Evolutionary conservation across 2,329 filamentous ascomycete genomes (phyloP), one percentile per base, ranked within the genome.

Genomic region (Clonostachys byssicola): DNA sequence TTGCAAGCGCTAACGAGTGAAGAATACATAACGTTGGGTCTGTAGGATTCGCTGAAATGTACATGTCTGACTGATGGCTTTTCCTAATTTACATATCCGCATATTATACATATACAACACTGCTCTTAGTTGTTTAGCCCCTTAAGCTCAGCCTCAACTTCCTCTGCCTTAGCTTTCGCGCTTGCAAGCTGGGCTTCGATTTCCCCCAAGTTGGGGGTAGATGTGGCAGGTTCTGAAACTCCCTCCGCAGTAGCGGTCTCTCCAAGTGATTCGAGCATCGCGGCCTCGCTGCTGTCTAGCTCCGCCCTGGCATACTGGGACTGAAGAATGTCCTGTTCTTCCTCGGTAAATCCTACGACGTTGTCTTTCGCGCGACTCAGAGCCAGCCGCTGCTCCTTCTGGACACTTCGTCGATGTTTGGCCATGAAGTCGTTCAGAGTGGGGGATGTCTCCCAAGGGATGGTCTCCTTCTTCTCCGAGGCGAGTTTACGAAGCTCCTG

Each of bases 401-500:
- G 49, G 18, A 62, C 66, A 4, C 56, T 58, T 39, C 51, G 52
- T 8, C 56, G 58, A 54, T 67, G 56, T 43, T 58, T 56, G 34
- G 50, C 46, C 54, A 75, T 70, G 57, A 70, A 72, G 6, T 57
- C 56, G 33, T 51, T 51, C n/a, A 76, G 60, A 36, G 78, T 72
- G 2, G 59, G 49, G 2, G 73, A 67, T 18, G 72, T 82, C 33
- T 64, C 34, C 82, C 82, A 95, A 5, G 83, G 76, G n/a, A 88
- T 74, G 6, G 70, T 60, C 23, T 89, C 89, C 16, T 68, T 59
- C 44, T 71, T 60, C 2, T 90, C 89, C 36, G 17, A 39, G 41
- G 78, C 78, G 39, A 73, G 72, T 40, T 88, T 68, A 47, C 92
- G 80, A 50, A 80, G 77, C 57, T 74, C 67, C 60, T 91, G 85